Evolutionary conservation across 108 stramenopile genomes (phyloP), one percentile per base, ranked within the genome.

Genomic region (Pelagomonas calceolata): DNA sequence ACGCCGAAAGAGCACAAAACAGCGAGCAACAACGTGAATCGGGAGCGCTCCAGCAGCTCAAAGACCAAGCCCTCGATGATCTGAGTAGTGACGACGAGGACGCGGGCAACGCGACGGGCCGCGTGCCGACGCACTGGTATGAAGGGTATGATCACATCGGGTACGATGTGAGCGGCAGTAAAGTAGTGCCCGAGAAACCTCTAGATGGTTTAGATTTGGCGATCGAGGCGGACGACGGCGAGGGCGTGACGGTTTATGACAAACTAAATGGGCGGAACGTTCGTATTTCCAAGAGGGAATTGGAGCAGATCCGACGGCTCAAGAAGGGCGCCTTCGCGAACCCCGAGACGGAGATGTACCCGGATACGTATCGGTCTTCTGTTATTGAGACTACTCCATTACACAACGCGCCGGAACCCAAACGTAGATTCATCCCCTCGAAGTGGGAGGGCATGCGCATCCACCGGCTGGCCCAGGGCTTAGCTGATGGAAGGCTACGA

Each of bases 121-220:
- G 92, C 66, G 94, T 99, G 16, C 98, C 98, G 21, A 76, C 95
- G 37, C 96, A 99, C 68, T 99, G 98, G 98, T 84, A 84, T 64
- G 80, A 80, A 3, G 73, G 95, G 60, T 95, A 85, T 70, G 92
- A 93, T 66, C 96, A 98, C 77, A 86, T 98, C 64, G 98, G 98
- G 30, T 99, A 99, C 85, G 87, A 95, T 76, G 82, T 78, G 14
- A 86, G 86, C 73, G 98, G 98, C 15, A 66, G 78, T 32, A 92
- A 93, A 77, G 81, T 97, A 35, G 68, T 67, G 15, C 71, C 67
- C 35, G 70, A 76, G 33, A 66, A 36, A 17, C 43, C 78, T 30
- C 77, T 80, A 45, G 87, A 94, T 73, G 73, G 76, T 3, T 71
- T 94, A 15, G 91, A 93, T 70, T 78, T 81, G 73, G 92, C 89